These are phyloP conservation scores for Yamadazyma scolyti DNA, from an alignment of 805 yeast species.

Conservation along the genomic window DNA sequence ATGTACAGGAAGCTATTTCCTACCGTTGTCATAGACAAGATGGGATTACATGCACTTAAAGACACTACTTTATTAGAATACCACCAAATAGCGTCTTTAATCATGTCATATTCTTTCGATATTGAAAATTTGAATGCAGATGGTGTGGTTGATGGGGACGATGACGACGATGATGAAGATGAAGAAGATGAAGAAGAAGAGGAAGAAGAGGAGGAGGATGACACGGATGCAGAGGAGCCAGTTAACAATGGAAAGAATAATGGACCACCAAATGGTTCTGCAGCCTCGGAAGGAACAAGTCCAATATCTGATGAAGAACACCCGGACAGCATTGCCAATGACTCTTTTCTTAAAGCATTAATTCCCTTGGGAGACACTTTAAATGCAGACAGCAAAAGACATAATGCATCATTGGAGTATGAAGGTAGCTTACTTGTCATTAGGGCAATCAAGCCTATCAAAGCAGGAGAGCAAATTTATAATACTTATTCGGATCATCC, in stretches of 20 bases:
- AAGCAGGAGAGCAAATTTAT: slow-evolving; percentile 68
- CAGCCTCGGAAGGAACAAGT: slow-evolving; percentile 1
- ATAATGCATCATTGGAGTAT: slow-evolving; percentile 70
- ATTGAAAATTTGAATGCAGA: slow-evolving; percentile 44
- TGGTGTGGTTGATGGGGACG: slow-evolving; percentile 17
- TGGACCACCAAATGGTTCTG: too few relatives aligned
- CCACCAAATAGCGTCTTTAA: slow-evolving; percentile 69
- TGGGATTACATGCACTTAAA: slow-evolving; percentile 29
- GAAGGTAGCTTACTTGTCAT: slow-evolving; percentile 54
- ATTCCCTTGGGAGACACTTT: slow-evolving; percentile 90
- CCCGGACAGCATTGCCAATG: slow-evolving; percentile 14
- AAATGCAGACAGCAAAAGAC: slow-evolving; percentile 75
- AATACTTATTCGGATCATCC: slow-evolving; percentile 91
- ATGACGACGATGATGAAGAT: slow-evolving; percentile 20
- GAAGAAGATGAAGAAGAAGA: slow-evolving; percentile 18
- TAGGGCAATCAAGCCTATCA: slow-evolving; percentile 61
- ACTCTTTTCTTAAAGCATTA: slow-evolving; percentile 68
- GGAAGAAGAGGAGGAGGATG: slow-evolving; percentile 16
- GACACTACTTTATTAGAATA: slow-evolving; percentile 51
- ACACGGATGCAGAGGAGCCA: slow-evolving; percentile 15
- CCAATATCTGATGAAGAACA: slow-evolving; percentile 10
- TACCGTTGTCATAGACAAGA: slow-evolving; percentile 22
- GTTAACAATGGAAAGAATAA: slow-evolving; percentile 1
- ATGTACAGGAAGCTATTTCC: slow-evolving; percentile 50
- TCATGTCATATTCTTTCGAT: slow-evolving; percentile 91